These are phyloP conservation scores for Nigrospora sphaerica DNA, from an alignment of 2,329 filamentous ascomycete species.

Conservation along the genomic window DNA sequence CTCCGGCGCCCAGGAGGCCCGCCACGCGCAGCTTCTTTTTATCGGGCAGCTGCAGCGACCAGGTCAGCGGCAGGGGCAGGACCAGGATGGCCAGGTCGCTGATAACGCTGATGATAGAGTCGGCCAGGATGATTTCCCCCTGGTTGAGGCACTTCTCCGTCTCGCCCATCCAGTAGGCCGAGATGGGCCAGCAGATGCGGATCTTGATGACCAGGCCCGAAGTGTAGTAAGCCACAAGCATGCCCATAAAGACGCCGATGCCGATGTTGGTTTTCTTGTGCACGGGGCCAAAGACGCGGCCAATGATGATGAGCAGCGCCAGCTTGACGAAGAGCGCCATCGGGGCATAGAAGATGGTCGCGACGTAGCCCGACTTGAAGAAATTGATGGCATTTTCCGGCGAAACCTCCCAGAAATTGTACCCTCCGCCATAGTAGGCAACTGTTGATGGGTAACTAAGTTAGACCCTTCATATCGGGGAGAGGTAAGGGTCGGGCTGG, in stretches of 20 bases:
- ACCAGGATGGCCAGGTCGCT: conserved; percentile 23
- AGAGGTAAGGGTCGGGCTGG: not conserved
- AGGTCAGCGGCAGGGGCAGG: conserved; percentile 22
- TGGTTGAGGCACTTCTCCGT: conserved; percentile 27
- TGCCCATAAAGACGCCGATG: conserved; percentile 28
- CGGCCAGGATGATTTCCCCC: conserved; percentile 20
- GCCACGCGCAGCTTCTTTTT: conserved; percentile 21
- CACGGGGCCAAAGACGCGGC: conserved; percentile 31
- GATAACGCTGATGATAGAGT: conserved; percentile 22
- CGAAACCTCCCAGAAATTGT: conserved; percentile 25
- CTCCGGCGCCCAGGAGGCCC: conserved; percentile 21
- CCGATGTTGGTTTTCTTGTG: conserved; percentile 29
- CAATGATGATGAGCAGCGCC: conserved; percentile 35
- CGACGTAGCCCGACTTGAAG: conserved; percentile 31
- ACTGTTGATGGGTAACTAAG: conserved; percentile 3
- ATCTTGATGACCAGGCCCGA: conserved; percentile 33
- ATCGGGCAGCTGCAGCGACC: conserved; percentile 21
- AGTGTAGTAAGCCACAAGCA: conserved; percentile 31
- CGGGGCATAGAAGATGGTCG: conserved; percentile 36
- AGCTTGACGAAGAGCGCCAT: conserved; percentile 34
- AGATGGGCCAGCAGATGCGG: conserved; percentile 31
- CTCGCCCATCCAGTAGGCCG: conserved; percentile 28
- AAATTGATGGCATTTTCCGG: conserved; percentile 20
- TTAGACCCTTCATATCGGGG: not conserved
- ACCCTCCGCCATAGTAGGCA: conserved; percentile 25